Evolutionary conservation across 345 rosid species (phyloP).

Genomic region (Crucihimalaya himalaica): DNA sequence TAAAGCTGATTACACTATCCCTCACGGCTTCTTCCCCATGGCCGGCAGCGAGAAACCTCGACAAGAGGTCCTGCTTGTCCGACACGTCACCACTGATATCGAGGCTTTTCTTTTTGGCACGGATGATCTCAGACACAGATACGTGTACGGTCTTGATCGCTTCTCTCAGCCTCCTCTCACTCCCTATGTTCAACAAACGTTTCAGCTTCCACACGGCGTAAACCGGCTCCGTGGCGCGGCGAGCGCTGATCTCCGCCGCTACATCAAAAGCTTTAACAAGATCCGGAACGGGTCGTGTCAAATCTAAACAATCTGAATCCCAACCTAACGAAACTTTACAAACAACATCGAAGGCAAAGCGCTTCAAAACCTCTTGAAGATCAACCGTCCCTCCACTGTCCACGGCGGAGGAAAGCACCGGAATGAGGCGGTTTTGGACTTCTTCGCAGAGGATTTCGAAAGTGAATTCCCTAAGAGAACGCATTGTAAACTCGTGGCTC

Average conservation of each 20-base stretch:
- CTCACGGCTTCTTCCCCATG: constrained; percentile 54
- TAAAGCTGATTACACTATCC: constrained; percentile 64
- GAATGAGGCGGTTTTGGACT: constrained; percentile 55
- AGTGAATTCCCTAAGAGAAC: constrained; percentile 57
- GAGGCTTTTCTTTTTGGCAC: constrained; percentile 40
- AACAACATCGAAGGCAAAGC: constrained; percentile 61
- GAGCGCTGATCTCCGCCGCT: constrained; percentile 59
- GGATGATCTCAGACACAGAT: constrained; percentile 44
- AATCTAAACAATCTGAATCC: constrained; percentile 58
- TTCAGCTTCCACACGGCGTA: constrained; percentile 66
- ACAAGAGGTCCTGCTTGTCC: constrained; percentile 48
- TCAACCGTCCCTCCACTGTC: constrained; percentile 44
- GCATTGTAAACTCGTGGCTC: constrained; percentile 74
- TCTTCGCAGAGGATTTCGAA: constrained; percentile 52
- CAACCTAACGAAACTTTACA: constrained; percentile 56
- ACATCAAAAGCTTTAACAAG: constrained; percentile 55
- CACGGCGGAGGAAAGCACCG: constrained; percentile 47
- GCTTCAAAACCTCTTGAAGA: constrained; percentile 56
- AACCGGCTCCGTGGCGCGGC: constrained; percentile 54
- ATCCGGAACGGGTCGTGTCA: constrained; percentile 44
- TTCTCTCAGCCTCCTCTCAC: constrained; percentile 56
- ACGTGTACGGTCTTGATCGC: constrained; percentile 48
- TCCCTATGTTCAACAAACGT: constrained; percentile 53
- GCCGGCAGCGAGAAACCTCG: constrained; percentile 51
- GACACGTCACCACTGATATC: constrained; percentile 17